Evolutionary conservation across 805 yeast species (phyloP), one percentile per base, ranked within the genome.

Genomic region (Zygosaccharomyces bisporus): DNA sequence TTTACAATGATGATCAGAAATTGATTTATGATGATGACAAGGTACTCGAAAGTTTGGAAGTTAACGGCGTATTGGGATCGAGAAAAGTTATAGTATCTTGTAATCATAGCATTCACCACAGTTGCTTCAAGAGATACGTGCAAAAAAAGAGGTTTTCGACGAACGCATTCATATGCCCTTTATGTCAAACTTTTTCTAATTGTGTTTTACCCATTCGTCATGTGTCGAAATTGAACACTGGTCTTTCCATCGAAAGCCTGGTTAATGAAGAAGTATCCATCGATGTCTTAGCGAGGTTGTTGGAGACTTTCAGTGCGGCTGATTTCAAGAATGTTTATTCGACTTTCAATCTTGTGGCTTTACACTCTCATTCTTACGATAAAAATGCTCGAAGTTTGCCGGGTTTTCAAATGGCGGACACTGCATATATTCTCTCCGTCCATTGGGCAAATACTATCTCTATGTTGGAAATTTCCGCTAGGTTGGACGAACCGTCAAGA

Each of bases 81-180:
- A 52, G 58, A 32, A 58, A 57, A 44, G 67, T 84, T 0, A 72
- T 86, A 10, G 80, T 79, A 45, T 87, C 96, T 29, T 93, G 99
- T 68, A 95, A 96, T 13, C 99, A 93, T 65, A 87, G 91, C 6
- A 83, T 93, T 79, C 99, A 93, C 62, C 80, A 74, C 52, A 71
- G 73, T 14, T 93, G 99, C 63, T 86, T 83, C 61, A 63, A 74
- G 45, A 80, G 82, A 43, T 82, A 78, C 58, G 63, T 80, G 77
- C 50, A 80, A 83, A 31, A 72, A 85, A 62, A 85, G 79, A 48
- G 71, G 50, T 61, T 71, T 3, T 74, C 75, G 7, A 76, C 76
- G 20, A 74, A 77, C 16, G 89, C 86, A 50, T 87, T 88, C 55
- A 67, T 87, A n/a, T 93, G 99, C 61, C 98, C 99, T 0, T 72